Percentiles rank a stretch among this genome's conserved stretches.
Conservation (phyloP, 108 stramenopile species). For the Parmales sp. region DNA sequence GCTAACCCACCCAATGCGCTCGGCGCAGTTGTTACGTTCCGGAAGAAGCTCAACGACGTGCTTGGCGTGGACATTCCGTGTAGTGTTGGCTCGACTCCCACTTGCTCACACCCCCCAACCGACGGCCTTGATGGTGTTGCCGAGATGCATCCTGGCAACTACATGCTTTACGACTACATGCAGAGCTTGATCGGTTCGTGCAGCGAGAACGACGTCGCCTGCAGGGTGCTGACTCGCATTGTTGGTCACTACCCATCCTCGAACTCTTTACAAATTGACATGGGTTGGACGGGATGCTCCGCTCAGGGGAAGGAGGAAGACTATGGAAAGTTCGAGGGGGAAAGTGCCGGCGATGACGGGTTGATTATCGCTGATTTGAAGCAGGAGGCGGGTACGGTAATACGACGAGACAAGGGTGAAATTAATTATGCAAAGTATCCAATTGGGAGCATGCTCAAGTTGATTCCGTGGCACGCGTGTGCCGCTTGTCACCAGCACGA, state of each 20-base stretch:
- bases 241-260: not conserved
- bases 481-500: not conserved
- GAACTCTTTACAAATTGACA: not conserved
- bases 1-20: no score
- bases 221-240: not conserved
- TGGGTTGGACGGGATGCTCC: not conserved
- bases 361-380: not conserved
- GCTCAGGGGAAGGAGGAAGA: constrained; percentile 6
- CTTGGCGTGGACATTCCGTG: not conserved
- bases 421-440: not conserved
- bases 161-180: not conserved
- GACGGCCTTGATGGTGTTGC: constrained; percentile 1
- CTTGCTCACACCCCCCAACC: not conserved
- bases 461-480: not conserved
- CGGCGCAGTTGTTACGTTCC: not conserved
- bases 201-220: not conserved
- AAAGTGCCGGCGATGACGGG: not conserved
- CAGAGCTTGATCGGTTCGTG: not conserved
- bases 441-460: not conserved
- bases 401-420: not conserved
- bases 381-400: constrained; percentile 8
- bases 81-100: not conserved
- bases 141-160: constrained; percentile 13
- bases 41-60: not conserved
- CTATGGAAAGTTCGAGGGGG: not conserved